Base-by-base conservation (phyloP, 495 filamentous ascomycete species). In the Penicillium alfredii region DNA sequence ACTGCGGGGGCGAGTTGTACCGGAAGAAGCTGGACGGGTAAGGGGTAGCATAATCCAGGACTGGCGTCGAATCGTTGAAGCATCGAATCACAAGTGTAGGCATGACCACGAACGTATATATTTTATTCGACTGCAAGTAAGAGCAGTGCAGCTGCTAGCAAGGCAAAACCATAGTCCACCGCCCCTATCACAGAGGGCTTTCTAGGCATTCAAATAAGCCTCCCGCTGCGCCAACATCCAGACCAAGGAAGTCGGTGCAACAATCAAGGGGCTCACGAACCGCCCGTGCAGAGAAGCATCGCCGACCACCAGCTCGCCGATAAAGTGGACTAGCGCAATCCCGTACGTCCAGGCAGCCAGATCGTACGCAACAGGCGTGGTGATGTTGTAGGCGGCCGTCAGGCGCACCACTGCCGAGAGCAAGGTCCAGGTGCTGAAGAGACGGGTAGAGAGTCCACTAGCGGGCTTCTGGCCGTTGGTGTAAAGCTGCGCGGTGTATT, bases 341-440 rank as follows among this genome's bases (percentile, higher is more conserved):
- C 70, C 73, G 57, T 86, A 95, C 1, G 86, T 89, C 74, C 73
- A 83, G 22, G 88, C 47, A 10, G 81, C 83, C 20, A 97, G 64
- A 46, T 92, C 72, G 51, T 95, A 98, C 7, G 84, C 56, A 20
- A 66, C 64, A 2, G 77, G 68, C 35, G 83, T 76, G 24, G 73
- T 64, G 39, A 94, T 82, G 58, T 94, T 69, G 69, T 94, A 96
- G 16, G 84, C 84, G 7, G 87, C 86, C 49, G 92, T 93, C 44
- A 89, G 52, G 18, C 92, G 78, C 31, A 97, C 70, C 21, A 94
- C 61, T 21, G 75, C 67, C 8, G 80, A 74, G 32, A 94, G 58
- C 44, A 90, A 72, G 0, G 89, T 96, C 78, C 88, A 99, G 39
- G 87, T 94, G 26, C 87, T 93, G 56, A 97, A 96, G 7, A 85